Evolutionary conservation across 768 basidiomycete species (phyloP), one percentile per base, ranked within the genome.

Genomic region (Serendipita indica): DNA sequence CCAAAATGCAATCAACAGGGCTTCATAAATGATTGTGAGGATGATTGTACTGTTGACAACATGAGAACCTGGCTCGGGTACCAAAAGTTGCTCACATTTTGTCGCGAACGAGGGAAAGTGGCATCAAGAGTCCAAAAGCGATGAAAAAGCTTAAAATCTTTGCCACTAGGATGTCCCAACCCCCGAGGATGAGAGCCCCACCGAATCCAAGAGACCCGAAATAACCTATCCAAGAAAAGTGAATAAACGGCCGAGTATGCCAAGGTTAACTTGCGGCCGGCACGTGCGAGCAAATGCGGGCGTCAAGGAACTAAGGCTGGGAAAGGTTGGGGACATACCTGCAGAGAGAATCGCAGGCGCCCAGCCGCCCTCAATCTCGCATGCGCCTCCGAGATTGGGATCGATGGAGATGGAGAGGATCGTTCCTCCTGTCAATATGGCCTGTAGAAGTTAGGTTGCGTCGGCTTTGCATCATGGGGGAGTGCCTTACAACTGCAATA

Each of bases 111-210:
- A 93, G 81, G 13, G 83, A 79, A 46, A 94, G 74, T 0, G 92
- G 92, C 30, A 84, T 78, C n/a, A 94, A 70, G 27, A 97, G 72
- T 14, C 90, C 93, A 33, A 96, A 76, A 33, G 81, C 92, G 56
- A 94, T 77, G 57, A 93, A 82, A 65, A 93, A 91, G 13, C 90
- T 92, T 69, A 91, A 79, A 60, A 96, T 80, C 70, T 97, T 97
- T 33, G 91, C 85, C 12, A 89, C 86, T 16, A 94, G 79, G 2
- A 86, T 91, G 67, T 91, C 84, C 74, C 87, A 92, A 16, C 87
- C 87, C 35, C 82, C 86, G 27, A 91, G 73, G 22, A 90, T 76
- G 64, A 92, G 85, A n/a, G 83, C 73, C 3, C 84, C 89, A 16
- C 89, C 89, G 25, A 92, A 74, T 7, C 91, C 69, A 6, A 85